Percentiles rank a stretch among this genome's conserved stretches.
These are phyloP conservation scores for Pyrrhoderma lamaoense DNA, from an alignment of 1,284 basidiomycete genomes.

Conservation along the genomic window DNA sequence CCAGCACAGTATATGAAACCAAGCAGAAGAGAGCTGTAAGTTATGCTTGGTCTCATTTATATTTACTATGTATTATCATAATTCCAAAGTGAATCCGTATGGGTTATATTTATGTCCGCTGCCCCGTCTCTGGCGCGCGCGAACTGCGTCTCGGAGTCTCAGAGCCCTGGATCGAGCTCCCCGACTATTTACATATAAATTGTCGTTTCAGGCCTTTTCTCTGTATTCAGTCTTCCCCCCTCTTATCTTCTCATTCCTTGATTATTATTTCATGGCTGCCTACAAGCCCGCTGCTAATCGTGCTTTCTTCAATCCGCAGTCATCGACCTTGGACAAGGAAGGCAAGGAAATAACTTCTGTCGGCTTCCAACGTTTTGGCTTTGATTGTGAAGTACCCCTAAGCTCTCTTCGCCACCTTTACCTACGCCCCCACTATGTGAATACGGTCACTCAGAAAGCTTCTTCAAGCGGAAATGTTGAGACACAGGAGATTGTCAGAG, in stretches of 20 bases:
- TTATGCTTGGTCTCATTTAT: too few species aligned
- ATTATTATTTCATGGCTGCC: slow-evolving; percentile 5
- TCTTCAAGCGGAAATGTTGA: slow-evolving; percentile 35
- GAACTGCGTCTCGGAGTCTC: too few species aligned
- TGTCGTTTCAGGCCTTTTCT: not conserved
- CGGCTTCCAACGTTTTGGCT: slow-evolving; percentile 79
- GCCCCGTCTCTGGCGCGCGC: too few species aligned
- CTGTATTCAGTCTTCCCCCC: not conserved
- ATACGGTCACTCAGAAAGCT: slow-evolving; percentile 35
- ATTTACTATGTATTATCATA: too few species aligned
- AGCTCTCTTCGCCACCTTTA: slow-evolving; percentile 79
- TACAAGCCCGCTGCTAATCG: slow-evolving; percentile 13
- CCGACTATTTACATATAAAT: not conserved
- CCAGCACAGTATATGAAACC: too few species aligned
- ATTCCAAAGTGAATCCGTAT: too few species aligned
- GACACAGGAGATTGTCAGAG: slow-evolving; percentile 26
- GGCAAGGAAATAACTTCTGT: slow-evolving; percentile 72
- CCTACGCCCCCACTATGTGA: slow-evolving; percentile 72
- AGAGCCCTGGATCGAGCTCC: not conserved
- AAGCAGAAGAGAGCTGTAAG: too few species aligned
- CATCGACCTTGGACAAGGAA: slow-evolving; percentile 60
- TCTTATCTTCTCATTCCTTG: slow-evolving; percentile 4
- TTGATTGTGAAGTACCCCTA: slow-evolving; percentile 76
- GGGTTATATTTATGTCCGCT: too few species aligned
- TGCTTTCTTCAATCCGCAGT: slow-evolving; percentile 31